Conservation (phyloP, 768 basidiomycete species). For the Russula compacta region DNA sequence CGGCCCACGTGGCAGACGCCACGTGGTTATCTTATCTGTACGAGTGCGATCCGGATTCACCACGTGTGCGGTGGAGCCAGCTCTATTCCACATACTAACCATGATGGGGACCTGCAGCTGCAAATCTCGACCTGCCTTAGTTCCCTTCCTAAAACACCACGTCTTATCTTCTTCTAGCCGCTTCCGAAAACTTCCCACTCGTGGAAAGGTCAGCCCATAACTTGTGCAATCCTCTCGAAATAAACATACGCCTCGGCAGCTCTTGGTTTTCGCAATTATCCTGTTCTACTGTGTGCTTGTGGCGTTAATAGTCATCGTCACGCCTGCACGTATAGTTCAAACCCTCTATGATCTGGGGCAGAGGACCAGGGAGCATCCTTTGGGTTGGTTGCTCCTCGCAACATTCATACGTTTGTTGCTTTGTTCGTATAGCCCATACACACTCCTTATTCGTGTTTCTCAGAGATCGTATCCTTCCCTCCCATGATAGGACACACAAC, state of each 20-base stretch:
- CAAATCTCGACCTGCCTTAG: not conserved
- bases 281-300: slow-evolving; percentile 42
- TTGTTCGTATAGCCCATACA: not conserved
- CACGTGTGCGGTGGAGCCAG: too few species aligned
- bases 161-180: not conserved
- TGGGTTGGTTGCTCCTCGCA: slow-evolving; percentile 54
- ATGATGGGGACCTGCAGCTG: not conserved
- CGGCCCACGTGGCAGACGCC: not conserved
- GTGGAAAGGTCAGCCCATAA: slow-evolving; percentile 14
- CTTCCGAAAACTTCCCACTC: slow-evolving; percentile 9
- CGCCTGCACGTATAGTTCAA: slow-evolving; percentile 61
- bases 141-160: not conserved
- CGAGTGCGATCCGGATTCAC: not conserved
- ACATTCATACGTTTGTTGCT: slow-evolving; percentile 40
- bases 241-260: slow-evolving; percentile 29
- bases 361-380: slow-evolving; percentile 45
- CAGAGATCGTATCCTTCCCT: slow-evolving; percentile 46
- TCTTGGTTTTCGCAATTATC: slow-evolving; percentile 47
- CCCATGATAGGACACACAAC: slow-evolving; percentile 64
- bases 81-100: too few species aligned
- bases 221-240: slow-evolving; percentile 2
- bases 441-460: not conserved
- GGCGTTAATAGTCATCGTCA: slow-evolving; percentile 40
- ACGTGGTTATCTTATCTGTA: slow-evolving; percentile 9
- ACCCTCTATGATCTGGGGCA: slow-evolving; percentile 60